Evolutionary conservation across 192 early-diverging fungal genomes (phyloP), one percentile per base, ranked within the genome.

Genomic region (Coemansia erecta): DNA sequence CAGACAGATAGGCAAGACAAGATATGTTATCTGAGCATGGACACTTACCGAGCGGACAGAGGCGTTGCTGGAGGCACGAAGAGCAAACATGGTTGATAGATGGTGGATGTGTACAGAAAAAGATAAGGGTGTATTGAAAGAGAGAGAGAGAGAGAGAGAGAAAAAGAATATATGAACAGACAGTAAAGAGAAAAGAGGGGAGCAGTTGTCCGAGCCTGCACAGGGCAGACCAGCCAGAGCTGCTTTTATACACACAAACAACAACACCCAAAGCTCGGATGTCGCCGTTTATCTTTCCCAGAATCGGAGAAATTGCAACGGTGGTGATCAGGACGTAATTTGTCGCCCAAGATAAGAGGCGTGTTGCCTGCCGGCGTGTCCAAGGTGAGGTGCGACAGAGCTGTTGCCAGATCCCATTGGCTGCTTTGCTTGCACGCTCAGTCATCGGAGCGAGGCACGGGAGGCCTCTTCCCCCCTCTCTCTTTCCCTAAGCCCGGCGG

Each of bases 21-120:
- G 52, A 5, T 15, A 39, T 18, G 52, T 0, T 15, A 39, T 18
- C 13, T 19, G 44, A 46, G 8, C 44, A 46, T 18, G 48, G 21
- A 2, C 22, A 66, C 76, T 79, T 79, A 79, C 76, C 70, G 76
- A 72, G 50, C 76, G 69, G 53, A 41, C 63, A 60, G 76, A 53
- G 49, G 65, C 66, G 60, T 54, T 65, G 60, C 54, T 63, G 48
- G 76, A 56, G 41, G 76, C 58, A 58, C 76, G 66, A 58, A 79
- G 70, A 72, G 66, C 67, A 60, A 79, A 79, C 76, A 79, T 79
- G 53, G 63, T 58, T 31, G 18, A 17, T 26, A 22, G 33, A 12
- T 43, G 44, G 17, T 6, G 22, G 22, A 28, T 26, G 37, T 53
- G 50, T 21, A 21, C 19, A 51, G 37, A 41, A 49, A 44, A 18